phyloP scores from a whole-genome alignment of 305 asterid genomes.

The Striga hermonthica region DNA sequence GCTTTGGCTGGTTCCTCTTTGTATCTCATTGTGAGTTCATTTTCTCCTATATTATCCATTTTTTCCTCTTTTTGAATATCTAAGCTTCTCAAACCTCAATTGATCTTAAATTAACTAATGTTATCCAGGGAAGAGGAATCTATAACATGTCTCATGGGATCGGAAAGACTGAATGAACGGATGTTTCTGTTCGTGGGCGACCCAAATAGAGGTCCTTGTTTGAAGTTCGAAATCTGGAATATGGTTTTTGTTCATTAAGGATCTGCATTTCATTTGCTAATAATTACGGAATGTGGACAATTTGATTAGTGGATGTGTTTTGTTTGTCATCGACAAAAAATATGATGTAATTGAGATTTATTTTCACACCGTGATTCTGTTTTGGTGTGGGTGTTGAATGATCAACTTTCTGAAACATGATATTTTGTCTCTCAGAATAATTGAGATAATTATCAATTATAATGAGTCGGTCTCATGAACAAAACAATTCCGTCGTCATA shows the following conservation, averaged over 20 bases:
- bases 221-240: neutral
- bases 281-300: neutral
- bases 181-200: neutral
- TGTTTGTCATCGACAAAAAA: neutral
- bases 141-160: constrained; percentile 4
- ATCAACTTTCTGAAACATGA: too few species aligned
- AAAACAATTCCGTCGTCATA: too few species aligned
- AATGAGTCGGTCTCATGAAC: too few species aligned
- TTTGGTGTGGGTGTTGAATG: too few species aligned
- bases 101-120: neutral
- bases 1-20: constrained; percentile 11
- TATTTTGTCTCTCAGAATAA: too few species aligned
- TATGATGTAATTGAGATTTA: too few species aligned
- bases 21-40: constrained; percentile 3
- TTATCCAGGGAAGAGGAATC: constrained; percentile 5
- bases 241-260: neutral
- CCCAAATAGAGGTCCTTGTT: neutral
- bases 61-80: neutral
- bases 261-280: neutral
- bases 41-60: neutral
- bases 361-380: too few species aligned
- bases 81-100: neutral
- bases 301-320: constrained; percentile 8
- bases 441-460: too few species aligned
- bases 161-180: constrained; percentile 1